These are phyloP conservation scores for Stephania japonica DNA, from an alignment of 164 flowering plant genomes.

Conservation along the genomic window DNA sequence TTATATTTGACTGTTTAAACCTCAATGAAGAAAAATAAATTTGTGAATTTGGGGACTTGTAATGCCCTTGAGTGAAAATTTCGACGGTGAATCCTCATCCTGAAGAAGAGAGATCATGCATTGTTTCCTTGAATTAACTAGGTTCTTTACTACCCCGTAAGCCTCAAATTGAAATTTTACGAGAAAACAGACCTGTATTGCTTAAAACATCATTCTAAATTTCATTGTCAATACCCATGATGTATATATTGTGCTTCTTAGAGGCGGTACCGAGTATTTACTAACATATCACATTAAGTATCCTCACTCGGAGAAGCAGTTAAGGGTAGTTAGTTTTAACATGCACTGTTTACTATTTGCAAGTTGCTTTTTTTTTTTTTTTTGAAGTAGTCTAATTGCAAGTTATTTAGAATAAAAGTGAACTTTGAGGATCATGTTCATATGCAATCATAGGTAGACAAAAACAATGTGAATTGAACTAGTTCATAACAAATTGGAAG, in stretches of 20 bases:
- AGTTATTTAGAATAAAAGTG: too few relatives aligned
- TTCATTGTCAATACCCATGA: neutral
- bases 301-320: neutral
- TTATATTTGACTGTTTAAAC: neutral
- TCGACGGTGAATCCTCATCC: neutral
- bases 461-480: too few relatives aligned
- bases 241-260: neutral
- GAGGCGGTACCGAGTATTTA: neutral
- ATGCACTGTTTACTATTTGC: too few relatives aligned
- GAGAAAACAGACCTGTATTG: too few relatives aligned
- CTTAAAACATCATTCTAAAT: neutral
- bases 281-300: neutral
- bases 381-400: too few relatives aligned
- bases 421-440: too few relatives aligned
- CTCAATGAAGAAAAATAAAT: neutral
- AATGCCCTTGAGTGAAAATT: too few relatives aligned
- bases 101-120: neutral
- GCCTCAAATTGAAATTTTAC: too few relatives aligned
- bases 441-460: too few relatives aligned
- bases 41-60: neutral
- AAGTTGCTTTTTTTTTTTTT: too few relatives aligned
- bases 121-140: neutral
- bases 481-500: too few relatives aligned
- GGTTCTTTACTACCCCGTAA: too few relatives aligned
- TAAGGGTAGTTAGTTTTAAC: neutral